Evolutionary conservation across 768 basidiomycete species (phyloP).

Genomic region (Tulasnella sp.): DNA sequence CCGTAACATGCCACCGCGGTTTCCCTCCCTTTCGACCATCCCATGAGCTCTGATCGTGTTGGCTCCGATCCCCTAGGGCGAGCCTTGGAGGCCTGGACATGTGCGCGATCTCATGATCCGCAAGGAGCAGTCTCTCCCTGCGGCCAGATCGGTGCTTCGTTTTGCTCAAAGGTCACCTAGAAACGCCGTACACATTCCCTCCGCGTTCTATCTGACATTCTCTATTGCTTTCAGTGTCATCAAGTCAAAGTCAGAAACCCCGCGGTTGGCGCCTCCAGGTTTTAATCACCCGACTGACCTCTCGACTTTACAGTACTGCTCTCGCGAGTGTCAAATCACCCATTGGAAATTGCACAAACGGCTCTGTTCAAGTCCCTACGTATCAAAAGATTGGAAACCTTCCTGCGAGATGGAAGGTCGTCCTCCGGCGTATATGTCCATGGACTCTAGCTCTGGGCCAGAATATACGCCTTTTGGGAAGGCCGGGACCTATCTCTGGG

Average conservation of each 20-base stretch:
- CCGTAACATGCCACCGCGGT: background rate
- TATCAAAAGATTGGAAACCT: background rate
- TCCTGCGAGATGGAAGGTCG: background rate
- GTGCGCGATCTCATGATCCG: background rate
- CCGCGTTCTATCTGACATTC: background rate
- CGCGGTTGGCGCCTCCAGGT: background rate
- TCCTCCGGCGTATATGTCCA: background rate
- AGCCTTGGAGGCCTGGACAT: background rate
- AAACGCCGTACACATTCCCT: background rate
- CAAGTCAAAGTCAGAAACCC: background rate
- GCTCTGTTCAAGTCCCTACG: conserved; percentile 35
- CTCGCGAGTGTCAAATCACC: conserved; percentile 41
- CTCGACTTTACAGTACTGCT: background rate
- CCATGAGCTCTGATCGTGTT: background rate
- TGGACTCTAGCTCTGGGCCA: too few species aligned
- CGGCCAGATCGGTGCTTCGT: background rate
- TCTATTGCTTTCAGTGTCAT: background rate
- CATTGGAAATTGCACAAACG: conserved; percentile 43
- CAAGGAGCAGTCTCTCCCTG: background rate
- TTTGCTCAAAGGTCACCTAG: background rate
- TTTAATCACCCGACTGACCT: background rate
- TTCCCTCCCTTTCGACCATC: background rate
- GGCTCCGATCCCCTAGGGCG: background rate
- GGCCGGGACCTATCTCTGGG: conserved; percentile 33
- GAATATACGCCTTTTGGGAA: background rate